phyloP scores from a whole-genome alignment of 495 filamentous ascomycete genomes.

The Penicillium steckii region DNA sequence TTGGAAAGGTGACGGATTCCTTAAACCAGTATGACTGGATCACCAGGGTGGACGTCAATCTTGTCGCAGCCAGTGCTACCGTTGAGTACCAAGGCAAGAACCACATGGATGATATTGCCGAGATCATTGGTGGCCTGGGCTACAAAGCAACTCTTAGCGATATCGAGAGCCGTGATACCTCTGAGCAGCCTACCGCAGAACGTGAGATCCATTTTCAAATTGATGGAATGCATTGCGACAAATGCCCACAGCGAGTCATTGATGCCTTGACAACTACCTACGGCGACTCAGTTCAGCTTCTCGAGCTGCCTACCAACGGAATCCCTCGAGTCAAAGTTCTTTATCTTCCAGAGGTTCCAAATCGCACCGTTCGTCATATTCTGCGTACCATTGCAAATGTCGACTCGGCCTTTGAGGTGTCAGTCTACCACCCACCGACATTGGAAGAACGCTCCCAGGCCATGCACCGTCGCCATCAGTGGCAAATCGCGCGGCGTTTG shows the following conservation, averaged over 20 bases:
- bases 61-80: constrained; percentile 70
- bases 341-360: constrained; percentile 34
- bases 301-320: neutral
- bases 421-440: constrained; percentile 76
- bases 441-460: constrained; percentile 79
- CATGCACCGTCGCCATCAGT: constrained; percentile 62
- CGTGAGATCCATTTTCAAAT: neutral
- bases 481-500: constrained; percentile 62
- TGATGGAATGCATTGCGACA: neutral
- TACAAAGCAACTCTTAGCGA: constrained; percentile 56
- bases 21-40: constrained; percentile 15
- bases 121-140: constrained; percentile 76
- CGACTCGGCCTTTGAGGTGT: constrained; percentile 62
- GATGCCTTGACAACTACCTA: neutral
- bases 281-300: neutral
- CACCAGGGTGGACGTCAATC: constrained; percentile 47
- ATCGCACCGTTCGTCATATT: constrained; percentile 75
- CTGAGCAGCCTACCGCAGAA: constrained; percentile 46
- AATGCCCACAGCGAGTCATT: neutral
- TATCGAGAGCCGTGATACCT: constrained; percentile 3
- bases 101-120: constrained; percentile 57
- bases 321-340: neutral
- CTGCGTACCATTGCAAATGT: constrained; percentile 61
- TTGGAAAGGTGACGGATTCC: constrained; percentile 61
- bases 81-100: constrained; percentile 58